phyloP scores from a whole-genome alignment of 495 filamentous ascomycete genomes.

The Aspergillus bertholletiae region DNA sequence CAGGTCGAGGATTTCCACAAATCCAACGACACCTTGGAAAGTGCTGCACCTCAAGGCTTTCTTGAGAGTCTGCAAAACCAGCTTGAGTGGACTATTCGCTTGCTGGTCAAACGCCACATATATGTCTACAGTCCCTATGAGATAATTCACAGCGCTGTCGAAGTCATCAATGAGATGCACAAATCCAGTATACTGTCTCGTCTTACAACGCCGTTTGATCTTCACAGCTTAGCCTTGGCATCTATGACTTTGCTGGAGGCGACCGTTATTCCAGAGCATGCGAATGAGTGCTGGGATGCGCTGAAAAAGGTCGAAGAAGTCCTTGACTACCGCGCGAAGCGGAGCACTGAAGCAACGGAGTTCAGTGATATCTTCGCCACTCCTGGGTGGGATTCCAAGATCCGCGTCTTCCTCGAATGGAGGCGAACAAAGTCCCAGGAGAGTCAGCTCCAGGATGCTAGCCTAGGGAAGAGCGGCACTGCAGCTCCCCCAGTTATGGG shows the following conservation, averaged over 20 bases:
- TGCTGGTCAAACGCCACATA: conserved; percentile 58
- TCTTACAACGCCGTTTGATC: conserved; percentile 56
- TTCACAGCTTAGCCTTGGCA: conserved; percentile 69
- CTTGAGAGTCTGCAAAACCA: conserved; percentile 56
- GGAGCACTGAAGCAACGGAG: conserved; percentile 20
- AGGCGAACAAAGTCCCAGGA: conserved; percentile 38
- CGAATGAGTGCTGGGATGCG: conserved; percentile 41
- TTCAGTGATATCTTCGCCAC: conserved; percentile 40
- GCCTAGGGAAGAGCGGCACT: conserved; percentile 16
- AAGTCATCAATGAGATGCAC: conserved; percentile 55
- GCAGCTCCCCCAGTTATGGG: conserved; percentile 39
- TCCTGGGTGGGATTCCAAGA: conserved; percentile 41
- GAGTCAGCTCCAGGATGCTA: conserved; percentile 34
- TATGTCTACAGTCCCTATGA: conserved; percentile 53
- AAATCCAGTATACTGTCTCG: conserved; percentile 46
- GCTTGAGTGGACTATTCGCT: conserved; percentile 69
- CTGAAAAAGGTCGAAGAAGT: conserved; percentile 45
- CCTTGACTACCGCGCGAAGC: conserved; percentile 36
- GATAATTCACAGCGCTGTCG: conserved; percentile 59
- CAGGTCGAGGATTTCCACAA: conserved; percentile 38
- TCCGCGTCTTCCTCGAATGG: conserved; percentile 47
- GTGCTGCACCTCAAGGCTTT: conserved; percentile 27
- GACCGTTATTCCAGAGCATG: conserved; percentile 44
- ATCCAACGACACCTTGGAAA: conserved; percentile 28
- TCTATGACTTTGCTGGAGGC: conserved; percentile 67